Evolutionary conservation across 176 grass and related monocot species (phyloP).

Genomic region (Coix lacrymajobi): DNA sequence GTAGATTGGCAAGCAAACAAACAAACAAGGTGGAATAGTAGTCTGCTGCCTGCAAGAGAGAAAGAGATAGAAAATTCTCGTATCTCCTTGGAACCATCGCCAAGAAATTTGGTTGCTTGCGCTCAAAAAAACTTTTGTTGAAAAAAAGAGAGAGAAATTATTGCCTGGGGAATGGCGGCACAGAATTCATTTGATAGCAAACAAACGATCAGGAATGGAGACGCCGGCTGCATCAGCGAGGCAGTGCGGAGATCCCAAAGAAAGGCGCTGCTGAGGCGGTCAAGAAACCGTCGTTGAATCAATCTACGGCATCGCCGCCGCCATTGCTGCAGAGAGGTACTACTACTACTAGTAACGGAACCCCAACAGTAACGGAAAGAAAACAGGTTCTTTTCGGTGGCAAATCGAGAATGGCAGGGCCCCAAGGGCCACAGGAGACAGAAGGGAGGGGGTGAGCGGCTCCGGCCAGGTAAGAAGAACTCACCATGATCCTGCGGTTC

Average conservation of each 20-base stretch:
- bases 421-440: not conserved
- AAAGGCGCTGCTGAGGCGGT: not conserved
- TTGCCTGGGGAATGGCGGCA: not conserved
- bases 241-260: not conserved
- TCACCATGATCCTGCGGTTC: conserved; percentile 78
- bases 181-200: not conserved
- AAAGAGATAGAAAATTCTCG: too few species aligned
- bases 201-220: not conserved
- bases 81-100: not conserved
- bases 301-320: not conserved
- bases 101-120: not conserved
- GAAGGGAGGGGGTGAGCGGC: too few species aligned
- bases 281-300: not conserved
- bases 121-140: not conserved
- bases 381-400: not conserved
- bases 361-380: conserved; percentile 9
- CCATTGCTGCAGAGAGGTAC: conserved; percentile 5
- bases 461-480: not conserved
- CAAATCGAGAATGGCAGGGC: not conserved
- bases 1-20: not conserved
- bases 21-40: not conserved
- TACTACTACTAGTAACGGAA: too few species aligned
- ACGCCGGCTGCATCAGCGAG: not conserved
- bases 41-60: not conserved
- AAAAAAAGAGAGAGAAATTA: not conserved